Evolutionary conservation across 2,329 filamentous ascomycete species (phyloP).

Genomic region (Claviceps cyperi): DNA sequence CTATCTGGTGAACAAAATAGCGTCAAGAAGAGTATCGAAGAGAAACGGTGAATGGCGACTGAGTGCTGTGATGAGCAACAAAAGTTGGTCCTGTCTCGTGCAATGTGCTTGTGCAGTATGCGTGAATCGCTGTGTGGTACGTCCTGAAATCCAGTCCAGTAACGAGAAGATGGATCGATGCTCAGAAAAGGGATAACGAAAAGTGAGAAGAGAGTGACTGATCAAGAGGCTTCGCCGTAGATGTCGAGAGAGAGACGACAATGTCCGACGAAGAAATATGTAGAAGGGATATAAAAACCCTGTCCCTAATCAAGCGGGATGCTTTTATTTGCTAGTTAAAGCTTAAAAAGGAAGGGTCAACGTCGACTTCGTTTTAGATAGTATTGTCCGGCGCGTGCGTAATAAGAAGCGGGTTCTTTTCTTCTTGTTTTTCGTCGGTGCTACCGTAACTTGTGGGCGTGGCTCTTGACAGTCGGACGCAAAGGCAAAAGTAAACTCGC

Average conservation of each 20-base stretch:
- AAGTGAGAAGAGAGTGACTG: conserved; percentile 3
- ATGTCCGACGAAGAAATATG: not conserved
- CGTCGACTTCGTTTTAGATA: conserved; percentile 10
- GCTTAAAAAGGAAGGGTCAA: conserved; percentile 15
- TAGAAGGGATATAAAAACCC: not conserved
- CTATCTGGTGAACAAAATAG: not conserved
- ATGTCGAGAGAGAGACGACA: conserved; percentile 1
- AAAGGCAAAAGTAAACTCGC: not conserved
- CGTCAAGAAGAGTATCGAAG: not conserved
- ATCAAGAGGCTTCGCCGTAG: not conserved
- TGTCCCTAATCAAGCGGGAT: not conserved
- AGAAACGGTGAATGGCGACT: not conserved
- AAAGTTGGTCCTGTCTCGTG: not conserved
- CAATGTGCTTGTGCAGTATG: not conserved
- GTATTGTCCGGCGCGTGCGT: not conserved
- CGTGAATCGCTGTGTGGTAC: not conserved
- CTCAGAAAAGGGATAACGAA: not conserved
- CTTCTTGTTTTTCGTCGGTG: not conserved
- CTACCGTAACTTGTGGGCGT: not conserved
- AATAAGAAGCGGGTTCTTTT: not conserved
- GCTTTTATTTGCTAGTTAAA: conserved; percentile 3
- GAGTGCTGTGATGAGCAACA: conserved; percentile 1
- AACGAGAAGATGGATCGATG: not conserved
- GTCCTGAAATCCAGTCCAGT: conserved; percentile 9
- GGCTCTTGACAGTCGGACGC: not conserved